Conservation (phyloP, 1,284 basidiomycete genomes). For the Agaricales sp. region DNA sequence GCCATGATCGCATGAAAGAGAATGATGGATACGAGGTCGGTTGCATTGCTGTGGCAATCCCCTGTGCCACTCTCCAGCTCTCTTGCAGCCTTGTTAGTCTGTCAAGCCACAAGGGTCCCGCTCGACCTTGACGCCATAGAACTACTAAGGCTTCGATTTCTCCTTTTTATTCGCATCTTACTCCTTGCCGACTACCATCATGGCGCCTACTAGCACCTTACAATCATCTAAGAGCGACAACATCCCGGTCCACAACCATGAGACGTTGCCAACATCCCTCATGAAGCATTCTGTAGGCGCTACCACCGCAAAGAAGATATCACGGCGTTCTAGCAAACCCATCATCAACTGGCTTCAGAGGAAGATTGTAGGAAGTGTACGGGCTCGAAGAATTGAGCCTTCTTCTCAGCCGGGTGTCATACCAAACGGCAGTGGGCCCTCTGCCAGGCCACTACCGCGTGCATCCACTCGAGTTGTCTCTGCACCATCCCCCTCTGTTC, state of each 20-base stretch:
- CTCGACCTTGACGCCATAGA: not conserved
- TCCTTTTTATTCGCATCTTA: not conserved
- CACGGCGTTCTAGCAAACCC: slow-evolving; percentile 65
- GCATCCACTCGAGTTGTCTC: slow-evolving; percentile 31
- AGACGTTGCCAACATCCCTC: slow-evolving; percentile 14
- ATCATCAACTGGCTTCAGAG: slow-evolving; percentile 89
- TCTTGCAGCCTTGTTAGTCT: no score
- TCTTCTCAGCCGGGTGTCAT: slow-evolving; percentile 17
- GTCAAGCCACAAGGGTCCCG: not conserved
- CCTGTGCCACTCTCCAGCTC: no score
- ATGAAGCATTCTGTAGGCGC: slow-evolving; percentile 15
- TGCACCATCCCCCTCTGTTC: slow-evolving; percentile 12
- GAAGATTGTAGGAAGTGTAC: slow-evolving; percentile 66
- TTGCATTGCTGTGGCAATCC: no score
- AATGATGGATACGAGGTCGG: no score
- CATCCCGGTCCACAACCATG: slow-evolving; percentile 1
- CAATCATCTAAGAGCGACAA: not conserved
- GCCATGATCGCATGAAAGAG: no score
- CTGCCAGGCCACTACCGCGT: slow-evolving; percentile 20
- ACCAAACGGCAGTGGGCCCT: slow-evolving; percentile 16
- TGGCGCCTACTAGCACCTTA: slow-evolving; percentile 8
- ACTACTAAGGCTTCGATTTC: not conserved
- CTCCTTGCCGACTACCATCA: slow-evolving; percentile 6
- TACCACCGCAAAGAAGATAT: not conserved
- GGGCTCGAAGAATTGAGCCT: slow-evolving; percentile 27